phyloP scores from a whole-genome alignment of 805 yeast genomes.

The Kodamaea laetipori region DNA sequence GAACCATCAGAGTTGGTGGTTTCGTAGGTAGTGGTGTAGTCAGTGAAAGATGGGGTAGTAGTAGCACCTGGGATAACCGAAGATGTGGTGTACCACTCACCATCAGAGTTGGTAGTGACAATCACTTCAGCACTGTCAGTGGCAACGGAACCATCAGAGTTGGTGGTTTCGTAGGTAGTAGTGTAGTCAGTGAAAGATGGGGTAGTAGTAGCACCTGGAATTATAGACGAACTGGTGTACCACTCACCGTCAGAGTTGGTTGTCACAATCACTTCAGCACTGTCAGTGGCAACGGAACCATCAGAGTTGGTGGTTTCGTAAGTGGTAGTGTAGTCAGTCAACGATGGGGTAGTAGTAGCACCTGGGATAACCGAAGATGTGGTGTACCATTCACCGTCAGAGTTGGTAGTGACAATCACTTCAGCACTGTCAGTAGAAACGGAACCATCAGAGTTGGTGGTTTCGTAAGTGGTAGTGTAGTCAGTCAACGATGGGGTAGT shows the following conservation, averaged over 20 bases:
- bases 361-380: too few relatives aligned
- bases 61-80: too few relatives aligned
- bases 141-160: constrained; percentile 8
- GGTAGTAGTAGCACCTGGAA: constrained; percentile 3
- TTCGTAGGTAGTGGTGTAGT: too few relatives aligned
- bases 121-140: constrained; percentile 20
- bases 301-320: constrained; percentile 6
- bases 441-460: constrained; percentile 8
- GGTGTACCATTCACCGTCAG: too few relatives aligned
- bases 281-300: constrained; percentile 8
- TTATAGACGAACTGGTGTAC: constrained; percentile 17
- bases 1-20: constrained; percentile 11
- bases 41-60: too few relatives aligned
- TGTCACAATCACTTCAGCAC: constrained; percentile 15
- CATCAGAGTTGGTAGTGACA: constrained; percentile 24
- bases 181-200: constrained; percentile 17
- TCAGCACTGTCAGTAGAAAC: constrained; percentile 19
- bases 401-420: constrained; percentile 22
- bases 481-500: constrained; percentile 12
- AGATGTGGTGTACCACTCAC: too few relatives aligned
- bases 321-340: neutral
- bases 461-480: constrained; percentile 21
- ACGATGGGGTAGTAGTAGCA: too few relatives aligned
- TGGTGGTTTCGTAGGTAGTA: constrained; percentile 17
- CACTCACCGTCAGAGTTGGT: constrained; percentile 19